Base-by-base conservation (phyloP, 2,329 filamentous ascomycete genomes). In the Colletotrichum spaethianum region DNA sequence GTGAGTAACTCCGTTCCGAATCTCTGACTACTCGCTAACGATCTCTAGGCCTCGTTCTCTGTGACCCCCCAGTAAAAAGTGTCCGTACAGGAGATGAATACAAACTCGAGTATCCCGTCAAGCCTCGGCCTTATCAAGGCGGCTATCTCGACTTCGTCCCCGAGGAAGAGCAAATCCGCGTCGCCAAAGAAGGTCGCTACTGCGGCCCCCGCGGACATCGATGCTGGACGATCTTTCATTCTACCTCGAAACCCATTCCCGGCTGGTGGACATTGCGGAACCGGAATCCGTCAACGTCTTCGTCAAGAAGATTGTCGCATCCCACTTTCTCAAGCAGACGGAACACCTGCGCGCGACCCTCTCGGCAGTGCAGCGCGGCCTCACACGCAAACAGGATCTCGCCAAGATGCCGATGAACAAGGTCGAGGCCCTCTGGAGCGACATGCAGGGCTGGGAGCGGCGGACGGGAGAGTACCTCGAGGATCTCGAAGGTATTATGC, bases 61-160 rank as follows among this genome's bases (percentile, higher is more conserved):
- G 74, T 64, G 77, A 78, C 23, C 76, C 76, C 5, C 75, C 75
- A 5, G 70, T 77, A 26, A 70, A 57, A 16, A 63, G 67, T 20
- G 74, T 78, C 23, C 65, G 74, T 31, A 75, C 75, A 1, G 75
- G 75, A 8, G 55, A 66, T 7, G 73, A 63, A 8, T 77, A 77
- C 65, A 64, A 53, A 12, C 62, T 67, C 3, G 48, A 63, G 3
- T 64, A 68, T 44, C n/a, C 23, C 12, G 75, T 77, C 57, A 73
- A 72, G 48, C 73, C 75, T 1, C 42, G 50, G 53, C 70, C 75
- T 2, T 77, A 76, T 59, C 75, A 77, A 46, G 75, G 75, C 26
- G 77, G 77, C 42, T 78, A 78, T 52, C 65, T 76, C 28, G 77
- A 77, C 72, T 77, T 78, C 56, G 73, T 77, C 20, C 76, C 76